Percentiles rank a stretch among this genome's conserved stretches.
phyloP scores from a whole-genome alignment of 345 rosid species.

The Luvunga scandens region DNA sequence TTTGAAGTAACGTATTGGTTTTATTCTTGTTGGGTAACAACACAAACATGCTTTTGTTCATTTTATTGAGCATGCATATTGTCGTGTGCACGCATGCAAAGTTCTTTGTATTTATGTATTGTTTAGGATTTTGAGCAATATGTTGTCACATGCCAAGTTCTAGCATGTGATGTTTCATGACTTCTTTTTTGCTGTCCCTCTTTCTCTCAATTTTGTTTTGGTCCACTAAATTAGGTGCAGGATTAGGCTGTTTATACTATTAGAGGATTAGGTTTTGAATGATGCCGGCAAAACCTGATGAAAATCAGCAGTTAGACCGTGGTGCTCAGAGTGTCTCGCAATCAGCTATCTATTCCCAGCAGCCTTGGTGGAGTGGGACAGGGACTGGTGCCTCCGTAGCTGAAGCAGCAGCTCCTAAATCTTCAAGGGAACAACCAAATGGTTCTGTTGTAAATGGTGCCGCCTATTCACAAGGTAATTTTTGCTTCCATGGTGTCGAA shows the following conservation, averaged over 20 bases:
- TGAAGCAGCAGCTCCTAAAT: slow-evolving; percentile 29
- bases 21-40: background rate
- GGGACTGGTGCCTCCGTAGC: slow-evolving; percentile 25
- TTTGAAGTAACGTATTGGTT: background rate
- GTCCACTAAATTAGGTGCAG: background rate
- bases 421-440: slow-evolving; percentile 23
- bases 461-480: slow-evolving; percentile 19
- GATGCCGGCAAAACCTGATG: slow-evolving; percentile 47
- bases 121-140: background rate
- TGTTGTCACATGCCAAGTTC: background rate
- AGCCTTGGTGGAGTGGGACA: slow-evolving; percentile 56
- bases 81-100: background rate
- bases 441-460: slow-evolving; percentile 27
- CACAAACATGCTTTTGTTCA: background rate
- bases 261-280: slow-evolving; percentile 22
- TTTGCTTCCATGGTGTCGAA: slow-evolving; percentile 18
- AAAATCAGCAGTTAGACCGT: slow-evolving; percentile 28
- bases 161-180: background rate
- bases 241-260: slow-evolving; percentile 14
- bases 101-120: background rate
- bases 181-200: background rate
- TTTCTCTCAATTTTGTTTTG: slow-evolving; percentile 8
- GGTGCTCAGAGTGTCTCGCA: slow-evolving; percentile 29
- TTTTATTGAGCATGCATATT: background rate
- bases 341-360: slow-evolving; percentile 31